Percentiles rank a stretch among this genome's conserved stretches.
phyloP scores from a whole-genome alignment of 2,329 filamentous ascomycete genomes.

The Botrytis squamosa region DNA sequence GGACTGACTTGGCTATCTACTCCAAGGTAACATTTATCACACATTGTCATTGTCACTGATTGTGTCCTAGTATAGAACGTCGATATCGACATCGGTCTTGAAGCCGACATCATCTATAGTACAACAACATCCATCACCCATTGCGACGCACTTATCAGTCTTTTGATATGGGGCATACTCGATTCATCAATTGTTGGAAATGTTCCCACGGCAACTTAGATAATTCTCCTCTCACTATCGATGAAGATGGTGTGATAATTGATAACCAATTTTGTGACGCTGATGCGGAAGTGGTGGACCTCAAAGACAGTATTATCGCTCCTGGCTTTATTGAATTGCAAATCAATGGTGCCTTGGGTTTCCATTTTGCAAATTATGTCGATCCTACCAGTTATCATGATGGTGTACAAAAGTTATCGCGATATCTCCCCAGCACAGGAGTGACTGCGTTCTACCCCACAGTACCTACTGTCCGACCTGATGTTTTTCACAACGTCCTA shows the following conservation, averaged over 20 bases:
- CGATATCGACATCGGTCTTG: background rate
- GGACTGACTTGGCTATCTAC: background rate
- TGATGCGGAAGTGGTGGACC: conserved; percentile 39
- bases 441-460: conserved; percentile 55
- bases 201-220: conserved; percentile 31
- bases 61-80: no score
- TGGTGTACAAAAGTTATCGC: conserved; percentile 48
- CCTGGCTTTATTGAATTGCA: conserved; percentile 57
- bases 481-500: conserved; percentile 46
- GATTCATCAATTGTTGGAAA: conserved; percentile 34
- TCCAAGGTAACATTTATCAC: no score
- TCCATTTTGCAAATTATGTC: conserved; percentile 53
- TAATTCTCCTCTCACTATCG: conserved; percentile 29
- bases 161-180: conserved; percentile 26
- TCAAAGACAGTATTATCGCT: conserved; percentile 50
- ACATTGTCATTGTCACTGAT: no score
- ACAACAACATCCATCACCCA: background rate
- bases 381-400: conserved; percentile 42
- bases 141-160: background rate
- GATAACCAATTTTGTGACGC: conserved; percentile 28
- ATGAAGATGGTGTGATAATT: conserved; percentile 31
- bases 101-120: background rate
- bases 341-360: conserved; percentile 49
- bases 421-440: conserved; percentile 50
- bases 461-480: conserved; percentile 49